phyloP scores from a whole-genome alignment of 495 filamentous ascomycete species.

The Thozetella sp. region DNA sequence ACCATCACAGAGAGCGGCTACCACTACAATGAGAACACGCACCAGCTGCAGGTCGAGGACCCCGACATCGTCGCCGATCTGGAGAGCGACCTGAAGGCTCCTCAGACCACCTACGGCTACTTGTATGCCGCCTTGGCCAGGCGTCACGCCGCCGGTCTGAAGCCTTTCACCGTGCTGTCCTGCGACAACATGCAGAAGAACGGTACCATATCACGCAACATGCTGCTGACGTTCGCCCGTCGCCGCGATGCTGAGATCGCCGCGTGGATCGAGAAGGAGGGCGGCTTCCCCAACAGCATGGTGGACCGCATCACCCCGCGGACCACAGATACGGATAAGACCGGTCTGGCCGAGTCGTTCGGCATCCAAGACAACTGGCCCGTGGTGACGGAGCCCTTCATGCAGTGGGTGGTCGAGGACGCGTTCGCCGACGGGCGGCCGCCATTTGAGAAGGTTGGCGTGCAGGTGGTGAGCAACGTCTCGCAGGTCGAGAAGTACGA shows the following conservation, averaged over 20 bases:
- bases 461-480: conserved; percentile 46
- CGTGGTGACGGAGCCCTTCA: conserved; percentile 51
- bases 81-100: conserved; percentile 37
- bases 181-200: conserved; percentile 57
- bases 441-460: conserved; percentile 46
- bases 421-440: conserved; percentile 48
- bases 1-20: conserved; percentile 55
- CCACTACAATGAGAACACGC: conserved; percentile 54
- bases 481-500: conserved; percentile 48
- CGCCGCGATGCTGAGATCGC: conserved; percentile 41
- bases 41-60: conserved; percentile 45
- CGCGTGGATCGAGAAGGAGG: conserved; percentile 42
- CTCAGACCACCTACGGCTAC: conserved; percentile 49
- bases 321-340: conserved; percentile 39
- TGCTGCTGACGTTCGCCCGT: conserved; percentile 47
- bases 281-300: conserved; percentile 51
- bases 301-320: conserved; percentile 53
- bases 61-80: conserved; percentile 50
- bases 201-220: conserved; percentile 48
- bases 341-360: conserved; percentile 33
- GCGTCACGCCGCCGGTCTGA: conserved; percentile 39
- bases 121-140: conserved; percentile 46
- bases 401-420: conserved; percentile 53
- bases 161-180: conserved; percentile 51
- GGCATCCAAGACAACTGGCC: conserved; percentile 48